Evolutionary conservation across 352 stramenopile species (phyloP).

Genomic region (Globisporangium polare): DNA sequence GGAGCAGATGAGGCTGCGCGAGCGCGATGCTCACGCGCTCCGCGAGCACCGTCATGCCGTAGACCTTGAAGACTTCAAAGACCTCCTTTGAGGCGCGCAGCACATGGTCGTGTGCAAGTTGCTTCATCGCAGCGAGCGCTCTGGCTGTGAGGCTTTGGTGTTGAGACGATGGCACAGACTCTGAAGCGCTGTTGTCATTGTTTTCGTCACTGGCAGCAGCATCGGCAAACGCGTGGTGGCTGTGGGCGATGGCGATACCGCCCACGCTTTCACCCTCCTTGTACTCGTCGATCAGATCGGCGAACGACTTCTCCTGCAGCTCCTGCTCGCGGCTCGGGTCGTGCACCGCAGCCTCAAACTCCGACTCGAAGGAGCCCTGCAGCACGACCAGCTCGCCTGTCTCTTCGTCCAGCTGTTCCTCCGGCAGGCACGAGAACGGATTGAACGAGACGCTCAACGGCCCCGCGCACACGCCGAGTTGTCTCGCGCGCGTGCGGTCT

Average conservation of each 20-base stretch:
- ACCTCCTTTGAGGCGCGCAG: constrained; percentile 53
- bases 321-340: constrained; percentile 18
- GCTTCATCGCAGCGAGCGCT: constrained; percentile 23
- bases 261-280: background rate
- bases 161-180: background rate
- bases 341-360: constrained; percentile 9
- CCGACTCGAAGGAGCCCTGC: constrained; percentile 26
- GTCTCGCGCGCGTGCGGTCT: constrained; percentile 24
- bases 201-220: background rate
- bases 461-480: constrained; percentile 24
- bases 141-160: background rate
- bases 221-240: constrained; percentile 35
- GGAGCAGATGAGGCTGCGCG: constrained; percentile 27
- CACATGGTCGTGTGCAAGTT: constrained; percentile 38
- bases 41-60: constrained; percentile 72
- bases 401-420: constrained; percentile 54
- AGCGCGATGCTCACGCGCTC: constrained; percentile 60
- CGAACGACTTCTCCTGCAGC: constrained; percentile 24
- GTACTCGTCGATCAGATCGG: constrained; percentile 42
- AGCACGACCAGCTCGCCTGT: constrained; percentile 51
- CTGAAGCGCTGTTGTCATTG: background rate
- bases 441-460: constrained; percentile 52
- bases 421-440: constrained; percentile 51
- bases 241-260: background rate
- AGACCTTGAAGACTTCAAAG: constrained; percentile 83